Base-by-base conservation (phyloP, 495 filamentous ascomycete genomes). In the Chaetomium tenue region DNA sequence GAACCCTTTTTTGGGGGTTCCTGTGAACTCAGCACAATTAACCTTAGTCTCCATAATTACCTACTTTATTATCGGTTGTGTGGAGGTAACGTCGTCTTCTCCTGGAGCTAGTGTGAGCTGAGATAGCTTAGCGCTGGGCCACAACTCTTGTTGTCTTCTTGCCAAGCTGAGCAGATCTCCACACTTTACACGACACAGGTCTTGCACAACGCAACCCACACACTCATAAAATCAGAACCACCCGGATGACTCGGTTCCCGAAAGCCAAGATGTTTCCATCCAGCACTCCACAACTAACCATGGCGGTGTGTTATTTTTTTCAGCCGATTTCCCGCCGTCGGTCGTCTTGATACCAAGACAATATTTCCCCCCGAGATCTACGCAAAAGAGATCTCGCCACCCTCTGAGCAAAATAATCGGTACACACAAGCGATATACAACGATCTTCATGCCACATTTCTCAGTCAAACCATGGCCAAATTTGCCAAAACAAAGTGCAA, bases 161-260 rank as follows among this genome's bases (percentile, higher is more conserved):
- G 54, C 33, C 54, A 57, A 57, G 54, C 33, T 33, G 42, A 42
- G n/a, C 23, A 39, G 28, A 39, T 12, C 22, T 51, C 48, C 48
- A 51, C 44, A 7, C 44, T 47, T n/a, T n/a, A n/a, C n/a, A n/a
- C n/a, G n/a, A n/a, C 28, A 30, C 28, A 30, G 28, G 28, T 30
- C 28, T n/a, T 9, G 44, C 44, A 37, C 33, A 47, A 20, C 22
- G 44, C 15, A 47, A 47, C 44, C 44, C 44, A 47, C 44, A 3
- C 51, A 54, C 25, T 30, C 33, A 37, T 7, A 37, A 7, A 37
- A 37, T 1, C 33, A 37, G 5, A 54, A 26, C 50, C 50, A 1
- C 50, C n/a, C 50, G 11, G 25, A 15, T 28, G 2, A 5, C 7
- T 3, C 13, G 18, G n/a, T 47, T 47, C 11, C 33, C 33, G 33